These are phyloP conservation scores for Penicillium bovifimosum DNA, from an alignment of 495 filamentous ascomycete genomes.

Conservation along the genomic window DNA sequence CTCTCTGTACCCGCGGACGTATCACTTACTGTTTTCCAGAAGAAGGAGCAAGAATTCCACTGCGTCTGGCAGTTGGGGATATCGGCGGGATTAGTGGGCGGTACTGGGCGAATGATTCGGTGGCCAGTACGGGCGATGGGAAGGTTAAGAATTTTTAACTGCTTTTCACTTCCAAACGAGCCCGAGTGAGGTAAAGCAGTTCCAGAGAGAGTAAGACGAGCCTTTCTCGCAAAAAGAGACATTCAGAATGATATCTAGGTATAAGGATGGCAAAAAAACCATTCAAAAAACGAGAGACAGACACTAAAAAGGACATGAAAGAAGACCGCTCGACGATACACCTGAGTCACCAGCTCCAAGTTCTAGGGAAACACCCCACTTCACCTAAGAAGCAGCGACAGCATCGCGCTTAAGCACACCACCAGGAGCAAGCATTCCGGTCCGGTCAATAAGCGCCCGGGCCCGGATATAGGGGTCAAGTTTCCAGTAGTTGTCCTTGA, in stretches of 20 bases:
- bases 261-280: too few species aligned
- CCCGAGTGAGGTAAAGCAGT: too few species aligned
- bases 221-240: too few species aligned
- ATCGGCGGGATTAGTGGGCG: not conserved
- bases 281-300: too few species aligned
- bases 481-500: slow-evolving; percentile 63
- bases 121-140: not conserved
- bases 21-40: not conserved
- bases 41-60: not conserved
- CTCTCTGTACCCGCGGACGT: not conserved
- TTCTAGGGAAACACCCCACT: not conserved
- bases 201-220: too few species aligned
- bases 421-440: slow-evolving; percentile 49
- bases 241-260: too few species aligned
- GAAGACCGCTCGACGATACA: too few species aligned
- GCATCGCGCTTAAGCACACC: slow-evolving; percentile 25
- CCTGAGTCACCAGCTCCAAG: not conserved
- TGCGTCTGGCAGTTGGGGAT: not conserved
- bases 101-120: slow-evolving; percentile 9
- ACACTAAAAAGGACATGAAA: too few species aligned
- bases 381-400: not conserved
- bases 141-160: slow-evolving; percentile 1
- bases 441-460: slow-evolving; percentile 57
- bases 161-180: too few species aligned
- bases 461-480: slow-evolving; percentile 61